phyloP scores from a whole-genome alignment of 2,329 filamentous ascomycete genomes.

The Seiridium cupressi region DNA sequence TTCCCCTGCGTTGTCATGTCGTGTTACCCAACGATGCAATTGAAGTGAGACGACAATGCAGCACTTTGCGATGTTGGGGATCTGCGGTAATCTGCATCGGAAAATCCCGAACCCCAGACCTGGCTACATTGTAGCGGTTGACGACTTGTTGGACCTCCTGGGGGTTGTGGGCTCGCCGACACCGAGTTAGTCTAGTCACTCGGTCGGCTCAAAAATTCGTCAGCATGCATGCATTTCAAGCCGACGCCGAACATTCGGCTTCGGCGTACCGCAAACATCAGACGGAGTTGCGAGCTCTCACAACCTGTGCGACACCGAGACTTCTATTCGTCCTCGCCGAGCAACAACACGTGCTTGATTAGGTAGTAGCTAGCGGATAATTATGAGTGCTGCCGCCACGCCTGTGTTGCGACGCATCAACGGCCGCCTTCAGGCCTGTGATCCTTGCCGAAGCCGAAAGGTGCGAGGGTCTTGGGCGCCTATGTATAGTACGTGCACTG shows the following conservation, averaged over 20 bases:
- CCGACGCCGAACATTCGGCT: background rate
- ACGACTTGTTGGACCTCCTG: background rate
- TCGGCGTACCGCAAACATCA: background rate
- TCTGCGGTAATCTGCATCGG: too few species aligned
- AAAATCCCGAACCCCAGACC: too few species aligned
- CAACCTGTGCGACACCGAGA: too few species aligned
- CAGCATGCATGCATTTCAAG: background rate
- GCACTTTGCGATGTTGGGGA: too few species aligned
- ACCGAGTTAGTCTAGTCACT: background rate
- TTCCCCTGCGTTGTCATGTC: too few species aligned
- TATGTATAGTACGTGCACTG: background rate
- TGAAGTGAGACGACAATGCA: too few species aligned
- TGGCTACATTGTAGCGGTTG: too few species aligned
- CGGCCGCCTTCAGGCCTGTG: constrained; percentile 11
- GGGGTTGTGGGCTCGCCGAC: background rate
- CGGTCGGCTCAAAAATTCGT: background rate
- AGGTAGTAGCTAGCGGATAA: background rate
- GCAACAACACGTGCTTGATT: too few species aligned
- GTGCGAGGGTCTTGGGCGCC: background rate
- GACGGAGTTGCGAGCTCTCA: background rate
- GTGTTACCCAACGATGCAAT: too few species aligned
- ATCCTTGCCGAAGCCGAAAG: constrained; percentile 12
- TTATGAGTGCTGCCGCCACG: background rate
- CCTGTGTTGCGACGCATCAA: constrained; percentile 8
- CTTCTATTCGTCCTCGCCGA: too few species aligned